Evolutionary conservation across 257 asterid genomes (phyloP).

Genomic region (Gentiana dahurica): DNA sequence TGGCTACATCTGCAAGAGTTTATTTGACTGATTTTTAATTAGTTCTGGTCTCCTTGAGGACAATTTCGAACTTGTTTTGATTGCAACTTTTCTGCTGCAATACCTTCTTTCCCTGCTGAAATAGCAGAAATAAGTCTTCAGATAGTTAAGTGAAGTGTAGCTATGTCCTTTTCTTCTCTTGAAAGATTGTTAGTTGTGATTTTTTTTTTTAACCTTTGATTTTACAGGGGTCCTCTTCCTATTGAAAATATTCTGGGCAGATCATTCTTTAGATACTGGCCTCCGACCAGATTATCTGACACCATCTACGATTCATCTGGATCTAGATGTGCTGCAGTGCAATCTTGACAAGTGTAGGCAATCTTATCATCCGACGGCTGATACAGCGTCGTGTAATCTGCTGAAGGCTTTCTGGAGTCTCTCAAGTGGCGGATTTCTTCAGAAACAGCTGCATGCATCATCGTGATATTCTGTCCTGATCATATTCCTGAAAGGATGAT

Average conservation of each 20-base stretch:
- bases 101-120: no score
- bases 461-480: not conserved
- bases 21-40: not conserved
- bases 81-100: not conserved
- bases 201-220: not conserved
- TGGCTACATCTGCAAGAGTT: no score
- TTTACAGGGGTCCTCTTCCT: conserved; percentile 35
- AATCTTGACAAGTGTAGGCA: conserved; percentile 5
- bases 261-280: conserved; percentile 35
- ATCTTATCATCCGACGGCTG: no score
- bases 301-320: conserved; percentile 6
- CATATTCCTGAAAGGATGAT: conserved; percentile 4
- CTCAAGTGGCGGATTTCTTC: not conserved
- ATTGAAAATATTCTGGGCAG: conserved; percentile 28
- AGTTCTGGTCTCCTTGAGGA: conserved; percentile 34
- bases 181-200: no score
- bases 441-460: not conserved
- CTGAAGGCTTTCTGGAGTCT: not conserved
- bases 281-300: conserved; percentile 29
- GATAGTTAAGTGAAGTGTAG: no score
- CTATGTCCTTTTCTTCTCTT: no score
- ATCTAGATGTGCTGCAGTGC: conserved; percentile 6
- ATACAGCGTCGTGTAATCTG: not conserved
- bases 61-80: conserved; percentile 14
- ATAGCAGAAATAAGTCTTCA: no score